These are phyloP conservation scores for Solanum peruvianum DNA, from an alignment of 257 asterid genomes.

Conservation along the genomic window DNA sequence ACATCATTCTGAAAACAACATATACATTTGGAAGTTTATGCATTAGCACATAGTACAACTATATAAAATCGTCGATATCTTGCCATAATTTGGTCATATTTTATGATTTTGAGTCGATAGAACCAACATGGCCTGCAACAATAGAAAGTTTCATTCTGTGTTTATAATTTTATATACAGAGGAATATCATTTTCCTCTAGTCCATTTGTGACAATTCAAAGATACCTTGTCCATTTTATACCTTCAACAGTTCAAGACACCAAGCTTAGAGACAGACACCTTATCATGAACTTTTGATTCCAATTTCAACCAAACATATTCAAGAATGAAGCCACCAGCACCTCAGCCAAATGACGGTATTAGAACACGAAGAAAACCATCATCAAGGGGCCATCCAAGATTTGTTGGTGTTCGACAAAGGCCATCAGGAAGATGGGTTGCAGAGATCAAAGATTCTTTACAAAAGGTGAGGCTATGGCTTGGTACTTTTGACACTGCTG, in stretches of 20 bases:
- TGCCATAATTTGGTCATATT: conserved; percentile 1
- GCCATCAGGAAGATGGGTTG: conserved; percentile 90
- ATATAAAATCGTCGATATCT: background rate
- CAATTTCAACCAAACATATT: background rate
- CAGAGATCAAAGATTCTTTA: conserved; percentile 75
- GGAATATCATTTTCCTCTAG: conserved; percentile 8
- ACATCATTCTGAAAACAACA: background rate
- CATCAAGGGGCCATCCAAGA: conserved; percentile 67
- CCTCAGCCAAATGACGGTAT: conserved; percentile 8
- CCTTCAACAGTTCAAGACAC: background rate
- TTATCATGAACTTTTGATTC: background rate
- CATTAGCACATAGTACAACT: background rate
- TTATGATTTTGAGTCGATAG: conserved; percentile 23
- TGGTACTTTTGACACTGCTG: conserved; percentile 77
- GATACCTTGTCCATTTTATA: conserved; percentile 6
- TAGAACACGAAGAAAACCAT: conserved; percentile 29
- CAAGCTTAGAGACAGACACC: background rate
- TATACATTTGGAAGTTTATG: background rate
- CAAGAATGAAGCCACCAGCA: background rate
- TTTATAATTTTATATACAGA: background rate
- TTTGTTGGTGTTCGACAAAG: conserved; percentile 73
- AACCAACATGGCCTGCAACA: conserved; percentile 54
- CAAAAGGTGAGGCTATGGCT: conserved; percentile 77
- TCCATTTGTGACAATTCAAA: background rate
- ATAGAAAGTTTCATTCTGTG: conserved; percentile 5